Conservation (phyloP, 1,284 basidiomycete genomes). For the Moesziomyces sp. region DNA sequence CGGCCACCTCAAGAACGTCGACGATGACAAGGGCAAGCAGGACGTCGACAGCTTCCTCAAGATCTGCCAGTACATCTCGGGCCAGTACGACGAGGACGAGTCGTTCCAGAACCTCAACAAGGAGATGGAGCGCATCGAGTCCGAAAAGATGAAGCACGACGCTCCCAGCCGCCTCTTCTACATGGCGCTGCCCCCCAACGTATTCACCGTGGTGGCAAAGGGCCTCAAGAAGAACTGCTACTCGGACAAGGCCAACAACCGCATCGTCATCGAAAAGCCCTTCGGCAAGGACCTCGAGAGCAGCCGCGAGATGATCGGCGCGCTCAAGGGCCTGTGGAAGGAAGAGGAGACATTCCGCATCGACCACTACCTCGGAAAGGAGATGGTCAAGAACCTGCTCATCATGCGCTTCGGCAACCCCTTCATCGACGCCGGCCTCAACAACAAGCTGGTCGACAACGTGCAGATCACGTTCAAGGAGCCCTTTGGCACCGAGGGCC, state of each 20-base stretch:
- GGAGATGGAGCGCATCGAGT: slow-evolving; percentile 57
- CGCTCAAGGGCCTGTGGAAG: slow-evolving; percentile 66
- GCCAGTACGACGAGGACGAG: slow-evolving; percentile 63
- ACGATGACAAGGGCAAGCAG: slow-evolving; percentile 54
- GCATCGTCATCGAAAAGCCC: slow-evolving; percentile 66
- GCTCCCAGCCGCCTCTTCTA: slow-evolving; percentile 64
- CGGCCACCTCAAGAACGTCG: slow-evolving; percentile 51
- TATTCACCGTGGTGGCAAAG: slow-evolving; percentile 64
- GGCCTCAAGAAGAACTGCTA: slow-evolving; percentile 65
- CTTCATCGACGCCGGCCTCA: slow-evolving; percentile 64
- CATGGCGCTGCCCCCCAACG: slow-evolving; percentile 66
- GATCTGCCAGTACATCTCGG: slow-evolving; percentile 64
- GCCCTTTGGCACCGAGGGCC: slow-evolving; percentile 68
- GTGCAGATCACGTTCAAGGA: slow-evolving; percentile 69
- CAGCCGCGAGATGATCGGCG: slow-evolving; percentile 64
- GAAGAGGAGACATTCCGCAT: slow-evolving; percentile 68
- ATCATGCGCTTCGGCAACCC: slow-evolving; percentile 66
- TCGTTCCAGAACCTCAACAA: slow-evolving; percentile 62
- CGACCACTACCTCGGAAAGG: slow-evolving; percentile 68
- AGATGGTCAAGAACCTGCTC: slow-evolving; percentile 68
- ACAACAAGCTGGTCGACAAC: slow-evolving; percentile 67
- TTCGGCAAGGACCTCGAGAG: slow-evolving; percentile 66
- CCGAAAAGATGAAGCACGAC: slow-evolving; percentile 30
- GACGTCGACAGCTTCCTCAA: slow-evolving; percentile 55
- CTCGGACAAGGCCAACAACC: slow-evolving; percentile 59